Evolutionary conservation across 192 early-diverging fungal species (phyloP).

Genomic region (Paraglomus brasilianum): DNA sequence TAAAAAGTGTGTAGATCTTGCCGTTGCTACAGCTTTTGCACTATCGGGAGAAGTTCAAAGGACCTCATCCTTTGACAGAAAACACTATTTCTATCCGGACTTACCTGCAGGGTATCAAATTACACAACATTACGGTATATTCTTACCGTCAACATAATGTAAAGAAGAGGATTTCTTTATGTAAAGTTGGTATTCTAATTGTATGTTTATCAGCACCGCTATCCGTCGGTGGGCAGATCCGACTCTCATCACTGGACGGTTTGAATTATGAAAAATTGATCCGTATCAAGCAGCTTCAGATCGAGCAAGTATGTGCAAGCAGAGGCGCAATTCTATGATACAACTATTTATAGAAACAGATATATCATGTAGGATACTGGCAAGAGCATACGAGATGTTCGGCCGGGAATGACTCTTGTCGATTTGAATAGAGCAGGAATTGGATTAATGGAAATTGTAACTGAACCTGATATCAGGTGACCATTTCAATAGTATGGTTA

Average conservation of each 20-base stretch:
- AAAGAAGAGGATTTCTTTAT: neutral
- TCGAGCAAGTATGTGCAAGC: slow-evolving; percentile 64
- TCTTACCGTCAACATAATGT: neutral
- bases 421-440: slow-evolving; percentile 89
- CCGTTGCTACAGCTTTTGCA: slow-evolving; percentile 70
- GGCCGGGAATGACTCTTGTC: slow-evolving; percentile 61
- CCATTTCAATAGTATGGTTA: neutral
- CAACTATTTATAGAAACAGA: neutral
- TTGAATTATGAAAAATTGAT: slow-evolving; percentile 50
- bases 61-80: slow-evolving; percentile 81
- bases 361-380: slow-evolving; percentile 66
- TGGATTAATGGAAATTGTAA: slow-evolving; percentile 90
- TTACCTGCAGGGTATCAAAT: slow-evolving; percentile 93
- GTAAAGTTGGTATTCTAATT: neutral
- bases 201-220: slow-evolving; percentile 58
- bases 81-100: slow-evolving; percentile 96
- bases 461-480: slow-evolving; percentile 73
- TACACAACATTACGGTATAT: slow-evolving; percentile 76
- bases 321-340: neutral
- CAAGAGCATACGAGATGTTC: slow-evolving; percentile 69
- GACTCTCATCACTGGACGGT: slow-evolving; percentile 59
- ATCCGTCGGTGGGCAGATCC: slow-evolving; percentile 67
- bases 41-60: slow-evolving; percentile 64
- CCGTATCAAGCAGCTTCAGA: slow-evolving; percentile 80
- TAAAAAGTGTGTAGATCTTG: slow-evolving; percentile 68